Percentiles rank a stretch among this genome's conserved stretches.
phyloP scores from a whole-genome alignment of 495 filamentous ascomycete genomes.

The Aspergillus ostianus region DNA sequence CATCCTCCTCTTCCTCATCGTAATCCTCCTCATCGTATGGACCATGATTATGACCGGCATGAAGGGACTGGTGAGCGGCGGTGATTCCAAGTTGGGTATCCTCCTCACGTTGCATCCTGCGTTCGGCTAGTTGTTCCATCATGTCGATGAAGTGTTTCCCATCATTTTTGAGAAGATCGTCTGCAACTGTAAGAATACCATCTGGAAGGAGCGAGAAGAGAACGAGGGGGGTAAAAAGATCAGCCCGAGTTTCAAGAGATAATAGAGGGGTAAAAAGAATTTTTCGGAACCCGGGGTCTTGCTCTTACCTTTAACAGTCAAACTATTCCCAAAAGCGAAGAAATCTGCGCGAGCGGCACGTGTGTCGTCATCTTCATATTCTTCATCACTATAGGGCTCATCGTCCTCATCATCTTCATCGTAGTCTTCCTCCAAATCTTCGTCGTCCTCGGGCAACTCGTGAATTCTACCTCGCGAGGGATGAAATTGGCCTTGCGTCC shows the following conservation, averaged over 20 bases:
- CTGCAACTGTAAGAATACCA: slow-evolving; percentile 96
- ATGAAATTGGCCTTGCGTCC: slow-evolving; percentile 49
- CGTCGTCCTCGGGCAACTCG: slow-evolving; percentile 67
- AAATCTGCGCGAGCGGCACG: slow-evolving; percentile 67
- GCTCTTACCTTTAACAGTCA: slow-evolving; percentile 88
- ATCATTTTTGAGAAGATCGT: slow-evolving; percentile 97
- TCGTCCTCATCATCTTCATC: slow-evolving; percentile 57
- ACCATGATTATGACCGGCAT: slow-evolving; percentile 61
- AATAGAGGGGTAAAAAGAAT: slow-evolving; percentile 4
- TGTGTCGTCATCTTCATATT: slow-evolving; percentile 50
- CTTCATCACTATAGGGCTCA: slow-evolving; percentile 56
- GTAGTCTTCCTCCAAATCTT: slow-evolving; percentile 58
- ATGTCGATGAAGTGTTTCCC: slow-evolving; percentile 99
- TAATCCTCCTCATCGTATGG: slow-evolving; percentile 73
- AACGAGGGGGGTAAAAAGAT: slow-evolving; percentile 28
- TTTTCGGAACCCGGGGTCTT: neutral
- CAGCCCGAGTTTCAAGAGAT: slow-evolving; percentile 23
- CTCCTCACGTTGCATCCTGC: slow-evolving; percentile 93
- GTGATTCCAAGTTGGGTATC: slow-evolving; percentile 71
- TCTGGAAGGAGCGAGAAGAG: slow-evolving; percentile 51
- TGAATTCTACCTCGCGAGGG: slow-evolving; percentile 52
- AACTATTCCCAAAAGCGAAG: slow-evolving; percentile 94
- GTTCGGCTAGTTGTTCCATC: slow-evolving; percentile 99
- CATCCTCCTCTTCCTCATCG: slow-evolving; percentile 80
- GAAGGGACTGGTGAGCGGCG: slow-evolving; percentile 58